Evolutionary conservation across 1,284 basidiomycete species (phyloP), one percentile per base, ranked within the genome.

Genomic region (Pyrrhoderma lamaoense): DNA sequence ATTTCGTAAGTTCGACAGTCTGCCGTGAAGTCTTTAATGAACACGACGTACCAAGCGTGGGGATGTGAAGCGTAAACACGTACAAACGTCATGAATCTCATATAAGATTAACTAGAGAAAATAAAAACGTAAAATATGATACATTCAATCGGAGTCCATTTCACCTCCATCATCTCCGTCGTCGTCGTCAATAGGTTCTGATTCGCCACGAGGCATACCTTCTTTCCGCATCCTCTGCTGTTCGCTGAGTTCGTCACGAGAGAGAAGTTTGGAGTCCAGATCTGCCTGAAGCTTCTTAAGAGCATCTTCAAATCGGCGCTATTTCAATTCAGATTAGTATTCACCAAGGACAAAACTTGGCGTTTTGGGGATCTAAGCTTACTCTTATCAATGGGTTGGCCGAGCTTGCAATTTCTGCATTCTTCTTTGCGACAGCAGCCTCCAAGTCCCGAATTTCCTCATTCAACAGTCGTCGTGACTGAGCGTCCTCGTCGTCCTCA

Each of bases 291-390:
- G 73, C 65, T 93, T 94, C 70, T 84, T 86, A 60, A 95, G 71
- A 3, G 89, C 87, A 64, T 95, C 93, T 65, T 95, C 91, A 69
- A 95, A 95, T 34, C 93, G 91, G 79, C 89, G 89, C 86, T 93
- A 59, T 19, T 25, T 8, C 8, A n/a, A 3, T 4, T 19, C 22
- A 31, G 52, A 18, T 47, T 47, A 49, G 4, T 56, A 25, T 37
- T 11, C 16, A 37, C 11, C 9, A 37, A 37, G 35, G 16, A 48
- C 22, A n/a, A 35, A 36, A 25, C 35, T 18, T 5, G 51, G 52
- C n/a, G n/a, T n/a, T n/a, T n/a, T n/a, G n/a, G n/a, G n/a, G n/a
- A n/a, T n/a, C 40, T 23, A 58, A 55, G 60, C 69, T 54, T 61
- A 87, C 88, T 71, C 82, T 85, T 66, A 96, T 92, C 54, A 96